These are phyloP conservation scores for Blastomyces gilchristii DNA, from an alignment of 2,329 filamentous ascomycete genomes.

Conservation along the genomic window DNA sequence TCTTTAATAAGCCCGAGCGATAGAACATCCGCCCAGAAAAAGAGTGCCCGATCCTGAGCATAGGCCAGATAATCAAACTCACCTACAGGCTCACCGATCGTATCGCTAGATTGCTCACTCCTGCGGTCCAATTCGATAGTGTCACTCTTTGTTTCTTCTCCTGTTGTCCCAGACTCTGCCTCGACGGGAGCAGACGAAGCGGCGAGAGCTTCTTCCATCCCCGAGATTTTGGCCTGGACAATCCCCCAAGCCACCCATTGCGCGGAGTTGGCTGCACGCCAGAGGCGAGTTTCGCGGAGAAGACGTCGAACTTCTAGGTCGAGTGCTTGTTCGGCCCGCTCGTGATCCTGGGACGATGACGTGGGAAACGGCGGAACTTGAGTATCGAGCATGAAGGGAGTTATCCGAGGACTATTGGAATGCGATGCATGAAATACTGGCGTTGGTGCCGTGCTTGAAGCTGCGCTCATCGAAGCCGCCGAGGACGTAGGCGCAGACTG, in stretches of 20 bases:
- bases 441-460: conserved; percentile 8
- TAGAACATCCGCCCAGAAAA: conserved; percentile 90
- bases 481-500: conserved; percentile 39
- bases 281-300: conserved; percentile 68
- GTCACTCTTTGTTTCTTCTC: conserved; percentile 1
- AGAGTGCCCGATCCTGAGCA: conserved; percentile 78
- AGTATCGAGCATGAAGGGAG: conserved; percentile 73
- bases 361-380: conserved; percentile 45
- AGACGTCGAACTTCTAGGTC: conserved; percentile 61
- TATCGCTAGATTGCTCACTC: not conserved
- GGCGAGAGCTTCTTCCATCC: conserved; percentile 44
- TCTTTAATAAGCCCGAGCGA: conserved; percentile 60
- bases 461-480: conserved; percentile 38
- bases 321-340: conserved; percentile 50
- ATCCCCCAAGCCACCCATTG: conserved; percentile 96
- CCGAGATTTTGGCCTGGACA: conserved; percentile 80
- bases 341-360: conserved; percentile 47
- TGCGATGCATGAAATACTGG: conserved; percentile 23
- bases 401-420: conserved; percentile 30
- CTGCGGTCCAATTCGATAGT: not conserved
- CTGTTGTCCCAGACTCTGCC: conserved; percentile 11
- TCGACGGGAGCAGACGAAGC: conserved; percentile 16
- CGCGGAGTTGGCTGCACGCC: conserved; percentile 78
- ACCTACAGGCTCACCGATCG: conserved; percentile 39
- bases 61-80: conserved; percentile 92